A percentile compares a stretch with the other conserved stretches of the same genome.
Conservation (phyloP, 139 green algal genomes). For the Choricystis sp. region DNA sequence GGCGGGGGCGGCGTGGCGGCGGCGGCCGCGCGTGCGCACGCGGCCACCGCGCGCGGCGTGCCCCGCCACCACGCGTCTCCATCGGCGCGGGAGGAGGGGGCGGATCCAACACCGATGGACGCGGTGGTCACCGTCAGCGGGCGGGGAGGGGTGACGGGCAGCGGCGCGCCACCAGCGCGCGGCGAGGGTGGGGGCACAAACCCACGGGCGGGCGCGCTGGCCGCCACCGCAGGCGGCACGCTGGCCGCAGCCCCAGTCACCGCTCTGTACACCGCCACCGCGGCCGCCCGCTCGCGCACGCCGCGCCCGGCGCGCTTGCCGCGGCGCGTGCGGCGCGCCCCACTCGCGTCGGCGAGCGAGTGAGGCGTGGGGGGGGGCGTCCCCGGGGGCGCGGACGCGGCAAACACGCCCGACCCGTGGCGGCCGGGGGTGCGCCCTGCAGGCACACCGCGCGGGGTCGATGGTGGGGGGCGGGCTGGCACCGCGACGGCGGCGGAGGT, state of each 20-base stretch:
- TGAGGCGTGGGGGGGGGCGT: too few species aligned
- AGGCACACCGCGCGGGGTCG: not conserved
- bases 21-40: not conserved
- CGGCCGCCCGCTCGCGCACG: not conserved
- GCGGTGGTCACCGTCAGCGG: too few species aligned
- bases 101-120: too few species aligned
- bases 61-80: not conserved
- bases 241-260: not conserved
- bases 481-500: not conserved
- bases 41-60: too few species aligned
- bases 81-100: not conserved
- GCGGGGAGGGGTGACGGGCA: too few species aligned
- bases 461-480: not conserved
- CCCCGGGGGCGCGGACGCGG: too few species aligned
- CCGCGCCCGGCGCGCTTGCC: not conserved
- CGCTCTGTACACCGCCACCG: not conserved
- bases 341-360: not conserved
- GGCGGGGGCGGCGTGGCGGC: not conserved
- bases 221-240: not conserved
- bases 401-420: too few species aligned
- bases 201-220: not conserved
- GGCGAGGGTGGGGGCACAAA: too few species aligned
- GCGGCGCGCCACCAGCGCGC: not conserved
- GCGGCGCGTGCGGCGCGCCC: not conserved
- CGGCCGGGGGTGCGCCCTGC: too few species aligned